Base-by-base conservation (phyloP, 2,329 filamentous ascomycete species). In the Aureobasidium vineae region DNA sequence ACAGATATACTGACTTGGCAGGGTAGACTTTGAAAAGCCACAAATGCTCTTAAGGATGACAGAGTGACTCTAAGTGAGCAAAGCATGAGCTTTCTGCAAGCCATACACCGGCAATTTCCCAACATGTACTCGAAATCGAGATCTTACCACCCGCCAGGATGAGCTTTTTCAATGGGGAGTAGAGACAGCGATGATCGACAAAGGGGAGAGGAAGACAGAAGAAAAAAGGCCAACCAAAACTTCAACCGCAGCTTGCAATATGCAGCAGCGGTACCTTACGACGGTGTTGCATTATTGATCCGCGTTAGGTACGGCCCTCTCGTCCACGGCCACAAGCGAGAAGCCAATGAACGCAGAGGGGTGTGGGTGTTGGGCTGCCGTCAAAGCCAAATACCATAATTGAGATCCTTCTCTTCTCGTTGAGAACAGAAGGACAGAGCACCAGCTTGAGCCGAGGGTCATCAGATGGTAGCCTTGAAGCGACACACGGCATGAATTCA, bases 221-320 rank as follows among this genome's bases (percentile, higher is more conserved):
- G 23, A n/a, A 38, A 57, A 45, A 47, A 45, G 57, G 41, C 41
- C 26, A 49, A 49, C 40, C 41, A 61, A 61, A 38, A 49, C 28
- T 61, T 61, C 57, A 61, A 61, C 57, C 57, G 43, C 57, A 61
- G 41, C 57, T 26, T 49, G 28, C 57, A 47, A 16, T 19, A 31
- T 61, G 57, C 57, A 61, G 57, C 56, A n/a, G 40, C 57, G 41
- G 57, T 61, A 61, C 57, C 57, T 49, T 47, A 49, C 54, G 57
- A 61, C 31, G 57, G 21, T 15, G 57, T 33, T 61, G 43, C 57
- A 61, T 26, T 49, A 61, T 26, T 49, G 57, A 61, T 61, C 41
- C 45, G 57, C 57, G 31, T 49, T 49, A 38, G 57, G 43, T 31
- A 38, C 43, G 43, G 57, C 28, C 57, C 57, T 60, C 56, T 36